These are phyloP conservation scores for Didymella glomerata DNA, from an alignment of 2,329 filamentous ascomycete genomes.

Conservation along the genomic window DNA sequence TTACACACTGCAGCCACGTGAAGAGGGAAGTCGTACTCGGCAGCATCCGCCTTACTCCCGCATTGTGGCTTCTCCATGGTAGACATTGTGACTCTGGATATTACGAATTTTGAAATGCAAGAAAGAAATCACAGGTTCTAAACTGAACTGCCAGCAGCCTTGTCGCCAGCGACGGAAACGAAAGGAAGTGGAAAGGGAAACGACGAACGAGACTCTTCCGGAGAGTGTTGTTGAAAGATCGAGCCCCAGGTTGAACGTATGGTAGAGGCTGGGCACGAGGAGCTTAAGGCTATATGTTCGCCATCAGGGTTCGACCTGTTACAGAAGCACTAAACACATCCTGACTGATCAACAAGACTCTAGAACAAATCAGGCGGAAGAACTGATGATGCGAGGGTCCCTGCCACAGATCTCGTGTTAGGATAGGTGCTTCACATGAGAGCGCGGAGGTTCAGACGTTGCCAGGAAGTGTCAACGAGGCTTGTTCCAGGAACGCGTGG, in stretches of 20 bases:
- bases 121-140: slow-evolving; percentile 26
- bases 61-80: slow-evolving; percentile 46
- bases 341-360: slow-evolving; percentile 39
- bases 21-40: slow-evolving; percentile 49
- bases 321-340: slow-evolving; percentile 38
- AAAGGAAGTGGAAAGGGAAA: slow-evolving; percentile 31
- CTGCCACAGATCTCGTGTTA: slow-evolving; percentile 40
- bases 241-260: slow-evolving; percentile 31
- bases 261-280: slow-evolving; percentile 40
- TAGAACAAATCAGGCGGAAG: slow-evolving; percentile 37
- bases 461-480: slow-evolving; percentile 35
- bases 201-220: slow-evolving; percentile 43
- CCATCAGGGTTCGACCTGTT: slow-evolving; percentile 37
- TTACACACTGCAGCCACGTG: slow-evolving; percentile 52
- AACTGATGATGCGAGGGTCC: slow-evolving; percentile 36
- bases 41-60: slow-evolving; percentile 41
- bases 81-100: slow-evolving; percentile 34
- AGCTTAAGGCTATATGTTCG: slow-evolving; percentile 35
- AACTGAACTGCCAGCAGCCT: slow-evolving; percentile 42
- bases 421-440: slow-evolving; percentile 39
- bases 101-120: slow-evolving; percentile 24
- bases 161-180: slow-evolving; percentile 47
- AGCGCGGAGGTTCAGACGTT: slow-evolving; percentile 47
- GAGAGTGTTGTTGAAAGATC: slow-evolving; percentile 41
- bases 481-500: slow-evolving; percentile 29